Percentiles rank a stretch among this genome's conserved stretches.
phyloP scores from a whole-genome alignment of 768 basidiomycete species.

The Rhizopogon rudus region DNA sequence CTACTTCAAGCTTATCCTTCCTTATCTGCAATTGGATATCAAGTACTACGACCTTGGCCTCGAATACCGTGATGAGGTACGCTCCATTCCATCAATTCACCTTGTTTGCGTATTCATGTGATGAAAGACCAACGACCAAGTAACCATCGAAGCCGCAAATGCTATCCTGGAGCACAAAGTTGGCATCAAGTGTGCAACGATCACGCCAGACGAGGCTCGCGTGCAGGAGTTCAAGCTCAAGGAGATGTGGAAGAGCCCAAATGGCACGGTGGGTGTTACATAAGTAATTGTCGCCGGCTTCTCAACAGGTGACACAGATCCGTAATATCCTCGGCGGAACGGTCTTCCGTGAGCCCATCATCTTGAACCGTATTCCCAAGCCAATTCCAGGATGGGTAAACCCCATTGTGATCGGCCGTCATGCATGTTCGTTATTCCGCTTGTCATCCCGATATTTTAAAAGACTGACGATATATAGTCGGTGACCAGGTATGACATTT shows the following conservation, averaged over 20 bases:
- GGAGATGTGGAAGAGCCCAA: conserved; percentile 98
- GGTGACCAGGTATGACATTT: conserved; percentile 73
- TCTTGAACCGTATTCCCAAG: conserved; percentile 84
- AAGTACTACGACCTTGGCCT: conserved; percentile 98
- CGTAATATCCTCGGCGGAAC: conserved; percentile 98
- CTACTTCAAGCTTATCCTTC: conserved; percentile 77
- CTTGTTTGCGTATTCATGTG: background rate
- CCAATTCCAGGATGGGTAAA: conserved; percentile 97
- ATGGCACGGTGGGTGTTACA: conserved; percentile 69
- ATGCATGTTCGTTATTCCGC: conserved; percentile 48
- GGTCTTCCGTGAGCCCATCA: conserved; percentile 98
- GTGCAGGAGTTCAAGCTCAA: conserved; percentile 97
- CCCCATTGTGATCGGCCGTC: conserved; percentile 94
- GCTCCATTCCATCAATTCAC: background rate
- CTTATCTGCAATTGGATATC: conserved; percentile 92
- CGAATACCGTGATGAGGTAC: conserved; percentile 85
- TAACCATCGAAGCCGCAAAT: conserved; percentile 90
- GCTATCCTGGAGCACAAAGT: conserved; percentile 94
- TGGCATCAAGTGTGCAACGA: conserved; percentile 98
- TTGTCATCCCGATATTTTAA: conserved; percentile 56
- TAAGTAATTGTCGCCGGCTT: background rate
- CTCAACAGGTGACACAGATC: conserved; percentile 47
- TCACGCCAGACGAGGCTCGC: conserved; percentile 96
- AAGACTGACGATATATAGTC: conserved; percentile 78
- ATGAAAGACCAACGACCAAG: conserved; percentile 81